phyloP scores from a whole-genome alignment of 306 rosid species.

The Prinsepia uniflora region DNA sequence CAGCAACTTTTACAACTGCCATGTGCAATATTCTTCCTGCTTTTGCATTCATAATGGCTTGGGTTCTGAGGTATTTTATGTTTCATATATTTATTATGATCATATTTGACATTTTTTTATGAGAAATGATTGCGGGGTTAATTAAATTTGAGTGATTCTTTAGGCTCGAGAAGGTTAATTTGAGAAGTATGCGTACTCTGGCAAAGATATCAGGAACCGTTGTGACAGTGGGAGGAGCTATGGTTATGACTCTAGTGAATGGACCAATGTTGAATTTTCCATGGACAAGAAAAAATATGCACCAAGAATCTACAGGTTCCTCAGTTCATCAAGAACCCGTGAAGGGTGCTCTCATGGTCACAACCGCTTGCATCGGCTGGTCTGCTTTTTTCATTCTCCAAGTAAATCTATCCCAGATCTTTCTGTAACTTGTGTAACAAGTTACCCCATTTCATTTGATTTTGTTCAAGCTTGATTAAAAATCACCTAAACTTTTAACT shows the following conservation, averaged over 20 bases:
- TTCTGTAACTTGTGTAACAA: neutral
- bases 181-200: conserved; percentile 32
- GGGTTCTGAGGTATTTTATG: conserved; percentile 25
- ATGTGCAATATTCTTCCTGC: conserved; percentile 57
- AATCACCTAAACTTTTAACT: too few relatives aligned
- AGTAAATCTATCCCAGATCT: neutral
- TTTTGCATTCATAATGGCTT: conserved; percentile 53
- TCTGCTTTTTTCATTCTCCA: conserved; percentile 42
- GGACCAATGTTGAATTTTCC: conserved; percentile 40
- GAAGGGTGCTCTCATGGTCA: conserved; percentile 45
- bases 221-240: conserved; percentile 52
- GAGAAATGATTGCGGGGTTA: too few relatives aligned
- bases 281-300: conserved; percentile 26
- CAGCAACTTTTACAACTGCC: conserved; percentile 55
- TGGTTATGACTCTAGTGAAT: conserved; percentile 39
- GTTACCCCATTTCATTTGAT: neutral
- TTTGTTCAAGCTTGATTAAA: too few relatives aligned
- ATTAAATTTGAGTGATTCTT: neutral
- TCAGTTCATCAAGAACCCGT: conserved; percentile 29
- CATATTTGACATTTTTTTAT: too few relatives aligned
- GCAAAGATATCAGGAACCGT: conserved; percentile 43
- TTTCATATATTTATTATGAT: too few relatives aligned
- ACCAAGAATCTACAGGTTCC: conserved; percentile 17
- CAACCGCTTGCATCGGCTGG: conserved; percentile 47
- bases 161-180: conserved; percentile 48